Conservation (phyloP, 345 rosid species). For the Dipteronia dyeriana region DNA sequence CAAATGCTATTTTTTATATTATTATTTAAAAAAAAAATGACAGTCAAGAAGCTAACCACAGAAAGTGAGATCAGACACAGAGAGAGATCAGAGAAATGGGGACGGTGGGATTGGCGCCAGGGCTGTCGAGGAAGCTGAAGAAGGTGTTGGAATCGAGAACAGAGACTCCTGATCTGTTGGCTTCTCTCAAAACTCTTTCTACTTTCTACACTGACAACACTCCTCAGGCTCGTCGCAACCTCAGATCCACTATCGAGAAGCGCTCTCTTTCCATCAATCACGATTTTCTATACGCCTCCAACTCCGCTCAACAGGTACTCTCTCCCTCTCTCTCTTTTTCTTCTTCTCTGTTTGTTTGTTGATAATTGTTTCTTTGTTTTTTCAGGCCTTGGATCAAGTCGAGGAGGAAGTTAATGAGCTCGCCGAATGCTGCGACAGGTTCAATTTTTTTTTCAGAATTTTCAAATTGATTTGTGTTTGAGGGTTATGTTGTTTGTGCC, state of each 20-base stretch:
- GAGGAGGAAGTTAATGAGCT: conserved; percentile 91
- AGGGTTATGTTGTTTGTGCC: neutral
- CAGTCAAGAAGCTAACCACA: neutral
- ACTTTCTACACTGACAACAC: conserved; percentile 81
- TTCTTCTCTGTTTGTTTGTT: neutral
- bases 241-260: conserved; percentile 96
- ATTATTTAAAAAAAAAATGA: neutral
- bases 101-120: conserved; percentile 86
- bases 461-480: neutral
- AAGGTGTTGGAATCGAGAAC: conserved; percentile 90
- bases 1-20: too few species aligned
- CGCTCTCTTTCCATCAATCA: conserved; percentile 84
- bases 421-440: conserved; percentile 94
- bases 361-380: neutral
- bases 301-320: conserved; percentile 61
- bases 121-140: conserved; percentile 89
- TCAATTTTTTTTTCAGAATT: neutral
- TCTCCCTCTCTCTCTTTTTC: neutral
- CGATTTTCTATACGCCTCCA: conserved; percentile 78
- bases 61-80: neutral
- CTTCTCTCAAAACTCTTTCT: conserved; percentile 84
- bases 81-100: conserved; percentile 25
- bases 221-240: conserved; percentile 87
- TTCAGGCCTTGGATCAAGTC: conserved; percentile 82
- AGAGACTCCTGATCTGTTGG: conserved; percentile 78